A percentile compares a stretch with the other conserved stretches of the same genome.
These are phyloP conservation scores for Gaillardinia entomophila DNA, from an alignment of 805 yeast species.

Conservation along the genomic window DNA sequence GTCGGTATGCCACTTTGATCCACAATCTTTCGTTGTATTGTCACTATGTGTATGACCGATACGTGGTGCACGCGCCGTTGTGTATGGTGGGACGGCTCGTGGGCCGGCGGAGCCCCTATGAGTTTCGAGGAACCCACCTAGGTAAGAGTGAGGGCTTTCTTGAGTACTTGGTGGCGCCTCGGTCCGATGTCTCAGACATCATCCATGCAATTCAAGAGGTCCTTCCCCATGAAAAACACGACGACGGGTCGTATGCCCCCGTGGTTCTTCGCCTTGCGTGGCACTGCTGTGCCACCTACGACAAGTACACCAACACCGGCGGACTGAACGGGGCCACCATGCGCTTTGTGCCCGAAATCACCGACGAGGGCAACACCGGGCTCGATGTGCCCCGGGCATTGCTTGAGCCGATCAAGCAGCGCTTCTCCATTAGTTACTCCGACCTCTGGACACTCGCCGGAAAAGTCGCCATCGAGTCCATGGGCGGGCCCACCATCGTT, in stretches of 20 bases:
- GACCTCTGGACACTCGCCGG: slow-evolving; percentile 80
- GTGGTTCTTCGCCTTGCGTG: slow-evolving; percentile 75
- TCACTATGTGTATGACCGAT: slow-evolving; percentile 35
- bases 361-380: slow-evolving; percentile 61
- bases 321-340: slow-evolving; percentile 62
- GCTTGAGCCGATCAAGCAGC: slow-evolving; percentile 48
- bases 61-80: slow-evolving; percentile 28
- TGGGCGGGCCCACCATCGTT: slow-evolving; percentile 70
- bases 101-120: slow-evolving; percentile 10
- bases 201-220: slow-evolving; percentile 28
- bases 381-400: slow-evolving; percentile 52
- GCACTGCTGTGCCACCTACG: slow-evolving; percentile 85
- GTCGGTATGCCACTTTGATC: no score
- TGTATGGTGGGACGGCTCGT: slow-evolving; percentile 15
- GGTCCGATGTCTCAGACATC: slow-evolving; percentile 11
- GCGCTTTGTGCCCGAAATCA: slow-evolving; percentile 36
- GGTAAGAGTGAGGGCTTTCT: slow-evolving; percentile 11
- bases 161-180: slow-evolving; percentile 7
- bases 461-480: slow-evolving; percentile 68
- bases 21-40: no score
- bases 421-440: slow-evolving; percentile 63
- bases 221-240: slow-evolving; percentile 40
- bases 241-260: slow-evolving; percentile 72
- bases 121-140: slow-evolving; percentile 9
- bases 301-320: slow-evolving; percentile 45